Evolutionary conservation across 2,329 filamentous ascomycete species (phyloP).

Genomic region (Laburnicola sp.): DNA sequence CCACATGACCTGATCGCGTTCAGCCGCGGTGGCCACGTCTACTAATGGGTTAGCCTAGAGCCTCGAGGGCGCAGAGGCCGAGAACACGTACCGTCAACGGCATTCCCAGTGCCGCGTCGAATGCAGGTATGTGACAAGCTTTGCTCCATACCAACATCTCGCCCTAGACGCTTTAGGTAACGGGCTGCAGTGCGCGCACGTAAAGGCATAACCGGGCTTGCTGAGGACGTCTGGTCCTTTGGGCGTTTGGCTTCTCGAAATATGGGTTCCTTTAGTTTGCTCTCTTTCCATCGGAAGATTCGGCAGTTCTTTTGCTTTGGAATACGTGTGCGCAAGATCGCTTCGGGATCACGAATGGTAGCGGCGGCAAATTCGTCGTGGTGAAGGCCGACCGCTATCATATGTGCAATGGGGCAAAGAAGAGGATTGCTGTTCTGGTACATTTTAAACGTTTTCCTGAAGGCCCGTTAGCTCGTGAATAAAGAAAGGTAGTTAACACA

Average conservation of each 20-base stretch:
- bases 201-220: background rate
- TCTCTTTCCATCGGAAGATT: background rate
- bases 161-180: constrained; percentile 4
- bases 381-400: background rate
- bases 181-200: background rate
- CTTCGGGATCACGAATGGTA: background rate
- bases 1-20: background rate
- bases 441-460: constrained; percentile 2
- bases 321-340: background rate
- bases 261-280: background rate
- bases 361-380: background rate
- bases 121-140: no score
- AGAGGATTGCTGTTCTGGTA: constrained; percentile 2
- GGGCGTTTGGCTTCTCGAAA: constrained; percentile 1
- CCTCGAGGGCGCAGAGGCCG: background rate
- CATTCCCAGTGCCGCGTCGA: no score
- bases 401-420: constrained; percentile 1
- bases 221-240: background rate
- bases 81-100: background rate
- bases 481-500: no score
- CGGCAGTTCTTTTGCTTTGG: background rate
- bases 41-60: background rate
- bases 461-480: background rate
- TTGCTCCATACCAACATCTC: background rate
- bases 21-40: background rate